phyloP scores from a whole-genome alignment of 2,329 filamentous ascomycete genomes.

The Tolypocladium ovalisporum region DNA sequence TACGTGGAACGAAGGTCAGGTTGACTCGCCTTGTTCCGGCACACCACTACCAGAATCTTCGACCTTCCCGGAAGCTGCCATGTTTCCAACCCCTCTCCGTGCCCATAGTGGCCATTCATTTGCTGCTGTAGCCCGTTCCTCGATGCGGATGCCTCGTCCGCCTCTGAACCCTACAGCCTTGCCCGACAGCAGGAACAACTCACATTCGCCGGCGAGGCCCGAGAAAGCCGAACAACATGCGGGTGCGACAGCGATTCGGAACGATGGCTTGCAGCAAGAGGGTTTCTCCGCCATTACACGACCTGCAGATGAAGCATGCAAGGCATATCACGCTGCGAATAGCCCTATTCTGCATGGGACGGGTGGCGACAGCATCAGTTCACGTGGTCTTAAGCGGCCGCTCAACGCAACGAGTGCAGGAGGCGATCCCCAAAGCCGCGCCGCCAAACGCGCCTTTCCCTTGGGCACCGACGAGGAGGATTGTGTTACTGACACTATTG shows the following conservation, averaged over 20 bases:
- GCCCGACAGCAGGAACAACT: background rate
- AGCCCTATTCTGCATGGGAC: background rate
- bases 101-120: background rate
- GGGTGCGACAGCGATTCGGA: background rate
- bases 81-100: slow-evolving; percentile 3
- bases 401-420: slow-evolving; percentile 3
- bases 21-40: slow-evolving; percentile 38
- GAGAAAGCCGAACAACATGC: background rate
- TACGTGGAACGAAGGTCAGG: slow-evolving; percentile 54
- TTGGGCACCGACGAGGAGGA: slow-evolving; percentile 34
- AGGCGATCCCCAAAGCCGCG: slow-evolving; percentile 1
- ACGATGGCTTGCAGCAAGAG: background rate
- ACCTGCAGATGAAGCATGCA: background rate
- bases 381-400: slow-evolving; percentile 25
- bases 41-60: slow-evolving; percentile 14
- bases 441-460: slow-evolving; percentile 10
- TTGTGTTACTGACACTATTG: slow-evolving; percentile 81
- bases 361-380: slow-evolving; percentile 5
- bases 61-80: slow-evolving; percentile 7
- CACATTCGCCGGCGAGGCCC: background rate
- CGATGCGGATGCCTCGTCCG: background rate
- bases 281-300: background rate
- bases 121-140: slow-evolving; percentile 1
- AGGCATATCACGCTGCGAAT: slow-evolving; percentile 2
- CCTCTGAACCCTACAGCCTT: background rate